Base-by-base conservation (phyloP, 75 land plant genomes). In the Cunninghamia lanceolata region DNA sequence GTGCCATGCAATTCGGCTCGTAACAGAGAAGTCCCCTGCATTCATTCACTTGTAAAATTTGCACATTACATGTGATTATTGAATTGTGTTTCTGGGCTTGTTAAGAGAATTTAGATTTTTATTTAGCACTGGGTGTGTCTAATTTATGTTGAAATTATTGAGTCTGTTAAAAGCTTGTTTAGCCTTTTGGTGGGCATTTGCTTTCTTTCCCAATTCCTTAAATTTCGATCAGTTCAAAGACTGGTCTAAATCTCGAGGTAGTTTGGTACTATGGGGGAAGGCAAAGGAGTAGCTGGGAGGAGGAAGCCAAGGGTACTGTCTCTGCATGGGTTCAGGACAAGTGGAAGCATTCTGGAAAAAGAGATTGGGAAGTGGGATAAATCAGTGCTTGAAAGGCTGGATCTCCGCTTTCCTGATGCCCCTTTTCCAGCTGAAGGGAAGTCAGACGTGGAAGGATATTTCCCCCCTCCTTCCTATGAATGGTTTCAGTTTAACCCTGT, bases 311-410 rank as follows among this genome's bases (percentile, higher is more conserved):
- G 93, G 74, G 90, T 96, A 30, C 90, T 98, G 14, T 93, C 96
- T 83, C 91, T 98, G 38, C 99, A 98, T 85, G 99, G 97, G 13
- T 96, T 96, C 89, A 84, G 99, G 39, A 98, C 99, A 0, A 98
- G 97, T 87, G 99, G 92, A 14, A 93, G 85, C 53, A 95, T 98
- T 43, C 77, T 96, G 82, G 71, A 88, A 82, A 91, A 86, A 80
- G 95, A 98, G 91, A 53, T 92, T 42, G 71, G 83, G 21, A 96
- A 94, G 85, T 98, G 99, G 99, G 94, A 91, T 35, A 88, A 86
- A 2, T 83, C 89, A 1, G 86, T 98, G n/a, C 86, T 92, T 68
- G 90, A 91, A 11, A 86, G 89, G 30, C n/a, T 98, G 82, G 96
- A 96, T 84, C 91, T 98, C 84, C 90, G 88, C 86, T 94, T 88